Percentiles rank a stretch among this genome's conserved stretches.
Evolutionary conservation across 1,139 yeast genomes (phyloP).

Genomic region (Barnettozyma hawaiiensis): DNA sequence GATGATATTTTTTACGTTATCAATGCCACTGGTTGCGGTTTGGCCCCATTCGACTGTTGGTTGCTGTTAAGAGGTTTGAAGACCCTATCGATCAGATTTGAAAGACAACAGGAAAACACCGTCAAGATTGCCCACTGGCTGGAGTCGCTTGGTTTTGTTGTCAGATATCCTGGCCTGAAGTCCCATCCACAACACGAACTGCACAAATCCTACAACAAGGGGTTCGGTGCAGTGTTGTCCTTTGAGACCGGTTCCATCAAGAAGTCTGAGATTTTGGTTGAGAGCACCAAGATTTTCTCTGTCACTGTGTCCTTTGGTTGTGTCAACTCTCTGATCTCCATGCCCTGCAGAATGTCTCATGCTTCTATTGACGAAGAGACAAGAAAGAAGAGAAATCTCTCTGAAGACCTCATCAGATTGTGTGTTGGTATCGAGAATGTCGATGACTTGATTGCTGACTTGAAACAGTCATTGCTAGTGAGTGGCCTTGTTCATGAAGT

Average conservation of each 20-base stretch:
- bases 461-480: conserved; percentile 59
- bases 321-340: conserved; percentile 82
- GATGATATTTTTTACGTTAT: conserved; percentile 68
- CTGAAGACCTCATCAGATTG: conserved; percentile 83
- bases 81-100: conserved; percentile 78
- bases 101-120: conserved; percentile 82
- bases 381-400: conserved; percentile 81
- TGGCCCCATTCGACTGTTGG: conserved; percentile 91
- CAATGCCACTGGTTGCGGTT: conserved; percentile 86
- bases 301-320: conserved; percentile 94
- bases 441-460: conserved; percentile 71
- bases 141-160: conserved; percentile 53
- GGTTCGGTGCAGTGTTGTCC: conserved; percentile 85
- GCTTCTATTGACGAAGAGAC: conserved; percentile 91
- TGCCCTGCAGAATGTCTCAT: conserved; percentile 95
- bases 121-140: conserved; percentile 69
- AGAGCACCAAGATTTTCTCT: conserved; percentile 69
- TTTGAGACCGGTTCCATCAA: conserved; percentile 78
- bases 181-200: conserved; percentile 77
- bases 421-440: conserved; percentile 86
- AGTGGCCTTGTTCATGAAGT: conserved; percentile 43
- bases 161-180: conserved; percentile 79
- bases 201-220: conserved; percentile 72
- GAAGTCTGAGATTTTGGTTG: conserved; percentile 68
- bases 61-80: conserved; percentile 78